Base-by-base conservation (phyloP, 1,139 yeast species). In the Geotrichum europaeum region DNA sequence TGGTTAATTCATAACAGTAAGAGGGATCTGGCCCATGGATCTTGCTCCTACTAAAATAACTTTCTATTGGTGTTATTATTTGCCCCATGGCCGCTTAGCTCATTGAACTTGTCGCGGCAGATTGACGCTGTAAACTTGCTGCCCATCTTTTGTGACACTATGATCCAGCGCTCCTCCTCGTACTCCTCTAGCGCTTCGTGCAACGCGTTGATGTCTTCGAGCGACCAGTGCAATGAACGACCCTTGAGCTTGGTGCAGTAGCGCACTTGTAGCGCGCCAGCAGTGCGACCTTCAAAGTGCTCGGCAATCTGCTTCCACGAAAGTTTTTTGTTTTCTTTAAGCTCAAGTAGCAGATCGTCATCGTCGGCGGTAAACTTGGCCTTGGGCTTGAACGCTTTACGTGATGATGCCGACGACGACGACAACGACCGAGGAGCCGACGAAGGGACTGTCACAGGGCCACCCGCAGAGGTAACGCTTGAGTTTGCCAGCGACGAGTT, bases 221-320 rank as follows among this genome's bases (percentile, higher is more conserved):
- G 65, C n/a, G 66, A 62, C 72, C 73, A 69, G 36, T 59, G 55
- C 15, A 54, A 55, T 18, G 60, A 47, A 13, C 67, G 63, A 4
- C 62, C 55, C 58, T 70, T 68, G n/a, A 70, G 69, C 60, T 67
- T 68, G 22, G 72, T 69, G 54, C 72, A 70, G 60, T 70, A 70
- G 7, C 72, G 65, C 24, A 70, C 73, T 60, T 70, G 73, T 18
- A 70, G 60, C 1, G 72, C 68, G 7, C 72, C 72, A 1, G 71
- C 68, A 20, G 71, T 65, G 15, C 73, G 64, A 28, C 72, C 72
- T 22, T 65, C 65, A 55, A 70, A 70, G 51, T 68, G 67, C 58
- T 65, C 64, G 12, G 72, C 70, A 53, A 70, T 70, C 51, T 69
- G 65, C 45, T 65, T 65, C 73, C 73, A 70, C 15, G 71, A 63